These are phyloP conservation scores for Suillus luteus DNA, from an alignment of 768 basidiomycete species.

Conservation along the genomic window DNA sequence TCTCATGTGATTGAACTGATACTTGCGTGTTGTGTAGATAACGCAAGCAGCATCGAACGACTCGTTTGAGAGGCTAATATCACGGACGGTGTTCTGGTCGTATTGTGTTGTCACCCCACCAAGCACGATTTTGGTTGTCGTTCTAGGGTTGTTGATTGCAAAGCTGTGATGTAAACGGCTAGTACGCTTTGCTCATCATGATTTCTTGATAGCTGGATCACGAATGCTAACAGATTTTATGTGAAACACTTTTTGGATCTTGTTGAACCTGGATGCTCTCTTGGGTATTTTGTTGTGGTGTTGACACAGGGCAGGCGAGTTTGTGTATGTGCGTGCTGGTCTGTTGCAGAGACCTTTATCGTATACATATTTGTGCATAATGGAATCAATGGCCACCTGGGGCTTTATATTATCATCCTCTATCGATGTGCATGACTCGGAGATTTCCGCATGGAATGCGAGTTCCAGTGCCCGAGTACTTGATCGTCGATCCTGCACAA, in stretches of 20 bases:
- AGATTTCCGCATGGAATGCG: not conserved
- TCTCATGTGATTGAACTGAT: constrained; percentile 10
- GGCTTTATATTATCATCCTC: not conserved
- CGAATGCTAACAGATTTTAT: not conserved
- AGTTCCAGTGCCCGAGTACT: not conserved
- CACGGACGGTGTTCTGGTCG: constrained; percentile 90
- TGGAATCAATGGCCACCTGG: not conserved
- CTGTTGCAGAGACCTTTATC: too few species aligned
- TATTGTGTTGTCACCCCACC: constrained; percentile 90
- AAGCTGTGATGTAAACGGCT: constrained; percentile 42
- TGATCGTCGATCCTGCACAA: not conserved
- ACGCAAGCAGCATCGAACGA: constrained; percentile 82
- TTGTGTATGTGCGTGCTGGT: not conserved
- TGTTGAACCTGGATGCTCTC: not conserved
- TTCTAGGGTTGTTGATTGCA: constrained; percentile 67
- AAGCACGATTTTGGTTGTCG: constrained; percentile 74
- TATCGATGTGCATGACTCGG: not conserved
- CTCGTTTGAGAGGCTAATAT: constrained; percentile 89
- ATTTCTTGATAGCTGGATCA: not conserved
- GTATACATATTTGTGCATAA: not conserved
- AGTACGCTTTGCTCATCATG: not conserved
- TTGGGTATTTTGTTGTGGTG: not conserved
- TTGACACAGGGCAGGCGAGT: not conserved
- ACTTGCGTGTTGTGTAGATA: constrained; percentile 47
- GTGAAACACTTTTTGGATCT: not conserved